Percentiles rank a stretch among this genome's conserved stretches.
These are phyloP conservation scores for Nicotiana otophora DNA, from an alignment of 257 asterid genomes.

Conservation along the genomic window DNA sequence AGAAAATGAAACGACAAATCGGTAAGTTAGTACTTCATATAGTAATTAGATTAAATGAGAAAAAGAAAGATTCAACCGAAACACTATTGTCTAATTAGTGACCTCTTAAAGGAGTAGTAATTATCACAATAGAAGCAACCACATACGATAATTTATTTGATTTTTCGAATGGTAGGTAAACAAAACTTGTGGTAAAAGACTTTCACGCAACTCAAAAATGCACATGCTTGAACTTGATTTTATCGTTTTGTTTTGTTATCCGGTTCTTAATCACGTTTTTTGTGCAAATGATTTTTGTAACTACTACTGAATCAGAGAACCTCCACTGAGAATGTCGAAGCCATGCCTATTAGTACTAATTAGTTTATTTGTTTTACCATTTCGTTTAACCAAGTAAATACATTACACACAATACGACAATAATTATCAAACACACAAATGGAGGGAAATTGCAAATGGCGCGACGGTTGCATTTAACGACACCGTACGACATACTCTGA, in stretches of 20 bases:
- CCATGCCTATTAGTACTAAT: background rate
- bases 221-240: background rate
- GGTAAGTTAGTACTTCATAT: too few species aligned
- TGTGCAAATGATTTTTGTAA: background rate
- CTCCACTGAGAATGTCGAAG: background rate
- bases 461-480: background rate
- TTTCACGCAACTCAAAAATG: background rate
- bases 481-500: background rate
- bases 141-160: too few species aligned
- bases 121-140: too few species aligned
- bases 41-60: too few species aligned
- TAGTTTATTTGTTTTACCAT: background rate
- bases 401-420: background rate
- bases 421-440: background rate
- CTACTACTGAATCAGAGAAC: background rate
- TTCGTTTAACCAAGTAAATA: background rate
- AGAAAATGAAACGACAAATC: background rate
- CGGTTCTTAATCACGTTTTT: background rate
- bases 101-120: too few species aligned
- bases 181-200: background rate
- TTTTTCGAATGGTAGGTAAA: background rate
- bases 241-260: background rate
- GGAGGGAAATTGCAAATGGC: slow-evolving; percentile 8
- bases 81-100: background rate
- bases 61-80: too few species aligned